A percentile compares a stretch with the other conserved stretches of the same genome.
These are phyloP conservation scores for Yarrowia osloensis DNA, from an alignment of 805 yeast genomes.

Conservation along the genomic window DNA sequence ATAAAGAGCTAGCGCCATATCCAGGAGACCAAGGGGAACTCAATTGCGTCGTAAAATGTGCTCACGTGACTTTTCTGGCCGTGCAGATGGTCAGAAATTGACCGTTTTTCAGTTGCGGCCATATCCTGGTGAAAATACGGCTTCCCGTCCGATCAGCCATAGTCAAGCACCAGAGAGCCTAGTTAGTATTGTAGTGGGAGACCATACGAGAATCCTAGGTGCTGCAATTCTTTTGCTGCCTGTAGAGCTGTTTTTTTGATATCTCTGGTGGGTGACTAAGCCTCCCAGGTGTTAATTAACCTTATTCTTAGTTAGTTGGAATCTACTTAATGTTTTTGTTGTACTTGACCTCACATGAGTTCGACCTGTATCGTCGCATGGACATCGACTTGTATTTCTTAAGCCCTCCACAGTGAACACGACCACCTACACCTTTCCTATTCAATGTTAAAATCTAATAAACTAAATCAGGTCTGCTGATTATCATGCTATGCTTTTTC, in stretches of 20 bases:
- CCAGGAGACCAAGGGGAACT: too few species aligned
- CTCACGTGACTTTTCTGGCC: background rate
- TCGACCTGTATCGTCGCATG: too few species aligned
- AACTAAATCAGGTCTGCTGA: slow-evolving; percentile 2
- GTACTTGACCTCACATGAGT: too few species aligned
- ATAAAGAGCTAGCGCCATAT: too few species aligned
- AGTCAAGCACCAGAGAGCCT: slow-evolving; percentile 22
- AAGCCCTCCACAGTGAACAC: too few species aligned
- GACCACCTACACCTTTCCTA: too few species aligned
- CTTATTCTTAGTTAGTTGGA: background rate
- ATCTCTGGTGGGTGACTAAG: background rate
- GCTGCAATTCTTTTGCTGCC: background rate
- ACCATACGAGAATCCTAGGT: slow-evolving; percentile 21
- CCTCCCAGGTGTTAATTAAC: too few species aligned
- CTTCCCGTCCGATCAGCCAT: slow-evolving; percentile 27
- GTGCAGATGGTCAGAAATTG: background rate
- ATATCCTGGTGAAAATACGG: slow-evolving; percentile 19
- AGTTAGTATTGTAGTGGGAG: slow-evolving; percentile 23
- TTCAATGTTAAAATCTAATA: slow-evolving; percentile 2
- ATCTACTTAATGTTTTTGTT: too few species aligned
- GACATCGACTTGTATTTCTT: too few species aligned
- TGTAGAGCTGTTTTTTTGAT: background rate
- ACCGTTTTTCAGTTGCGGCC: background rate
- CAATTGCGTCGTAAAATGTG: too few species aligned
- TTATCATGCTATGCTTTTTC: slow-evolving; percentile 28